These are phyloP conservation scores for Rhodamnia rubescens DNA, from an alignment of 345 rosid species.

Conservation along the genomic window DNA sequence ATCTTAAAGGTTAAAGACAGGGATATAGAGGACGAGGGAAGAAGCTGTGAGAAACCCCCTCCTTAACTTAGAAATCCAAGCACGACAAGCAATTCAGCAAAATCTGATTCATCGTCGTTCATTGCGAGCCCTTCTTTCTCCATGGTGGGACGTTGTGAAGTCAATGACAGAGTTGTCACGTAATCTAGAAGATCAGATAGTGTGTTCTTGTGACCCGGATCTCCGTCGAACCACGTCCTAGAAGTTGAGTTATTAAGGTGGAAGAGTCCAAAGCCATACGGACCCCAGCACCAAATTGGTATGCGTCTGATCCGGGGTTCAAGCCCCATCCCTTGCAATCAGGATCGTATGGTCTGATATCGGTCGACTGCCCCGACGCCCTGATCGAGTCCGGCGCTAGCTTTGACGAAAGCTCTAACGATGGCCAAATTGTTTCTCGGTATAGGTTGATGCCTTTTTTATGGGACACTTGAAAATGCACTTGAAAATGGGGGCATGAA, in stretches of 20 bases:
- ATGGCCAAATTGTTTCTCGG: not conserved
- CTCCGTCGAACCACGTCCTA: not conserved
- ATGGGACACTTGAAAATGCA: rapidly evolving
- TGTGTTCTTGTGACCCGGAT: not conserved
- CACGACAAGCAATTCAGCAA: not conserved
- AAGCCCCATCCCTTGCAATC: not conserved
- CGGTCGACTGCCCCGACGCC: not conserved
- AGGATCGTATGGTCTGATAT: not conserved
- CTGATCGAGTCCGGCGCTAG: not conserved
- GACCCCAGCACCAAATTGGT: not conserved
- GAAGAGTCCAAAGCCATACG: not conserved
- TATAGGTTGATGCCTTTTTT: not conserved
- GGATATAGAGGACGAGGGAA: not conserved
- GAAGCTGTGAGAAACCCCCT: not conserved
- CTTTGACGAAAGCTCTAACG: not conserved
- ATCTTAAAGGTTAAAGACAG: no score
- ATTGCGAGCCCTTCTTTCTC: not conserved
- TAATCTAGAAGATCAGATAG: not conserved
- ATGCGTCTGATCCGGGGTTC: not conserved
- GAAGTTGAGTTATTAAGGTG: not conserved
- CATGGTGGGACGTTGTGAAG: not conserved
- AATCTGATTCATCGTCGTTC: not conserved
- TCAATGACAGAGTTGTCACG: not conserved
- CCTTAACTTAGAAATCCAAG: not conserved
- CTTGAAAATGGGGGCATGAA: not conserved